Conservation (phyloP, 306 rosid species). For the Geum urbanum region DNA sequence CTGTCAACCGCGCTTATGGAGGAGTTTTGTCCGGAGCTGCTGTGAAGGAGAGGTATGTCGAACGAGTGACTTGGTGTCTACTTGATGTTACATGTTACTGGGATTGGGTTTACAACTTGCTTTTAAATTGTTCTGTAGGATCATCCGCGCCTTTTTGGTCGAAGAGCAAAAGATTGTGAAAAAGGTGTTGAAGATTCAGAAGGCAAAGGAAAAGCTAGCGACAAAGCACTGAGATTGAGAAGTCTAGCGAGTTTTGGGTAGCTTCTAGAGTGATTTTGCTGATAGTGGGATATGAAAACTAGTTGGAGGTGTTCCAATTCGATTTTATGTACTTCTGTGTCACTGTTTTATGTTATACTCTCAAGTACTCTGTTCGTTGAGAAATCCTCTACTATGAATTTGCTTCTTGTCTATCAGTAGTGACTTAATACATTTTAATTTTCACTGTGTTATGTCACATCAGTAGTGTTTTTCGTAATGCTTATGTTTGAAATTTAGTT, state of each 20-base stretch:
- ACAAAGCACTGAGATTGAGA: constrained; percentile 38
- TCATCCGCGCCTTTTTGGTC: constrained; percentile 79
- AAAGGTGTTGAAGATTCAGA: constrained; percentile 90
- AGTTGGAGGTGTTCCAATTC: constrained; percentile 8
- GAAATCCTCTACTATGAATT: constrained; percentile 13
- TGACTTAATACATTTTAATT: neutral
- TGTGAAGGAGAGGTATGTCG: constrained; percentile 58
- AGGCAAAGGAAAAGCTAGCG: constrained; percentile 72
- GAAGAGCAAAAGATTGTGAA: constrained; percentile 94
- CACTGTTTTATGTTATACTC: neutral
- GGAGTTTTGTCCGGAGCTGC: constrained; percentile 82
- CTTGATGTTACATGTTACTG: neutral
- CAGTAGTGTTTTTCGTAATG: neutral
- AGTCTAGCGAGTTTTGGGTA: constrained; percentile 2
- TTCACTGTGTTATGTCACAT: neutral
- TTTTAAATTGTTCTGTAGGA: constrained; percentile 33
- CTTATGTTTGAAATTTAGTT: neutral
- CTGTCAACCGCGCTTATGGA: constrained; percentile 79
- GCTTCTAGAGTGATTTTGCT: constrained; percentile 17
- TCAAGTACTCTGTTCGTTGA: constrained; percentile 3
- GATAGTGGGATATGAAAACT: neutral
- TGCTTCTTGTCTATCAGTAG: neutral
- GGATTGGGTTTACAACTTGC: neutral
- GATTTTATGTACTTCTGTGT: neutral
- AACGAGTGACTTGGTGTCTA: neutral